A percentile compares a stretch with the other conserved stretches of the same genome.
phyloP scores from a whole-genome alignment of 176 grass and related monocot genomes.

The Thalia dealbata region DNA sequence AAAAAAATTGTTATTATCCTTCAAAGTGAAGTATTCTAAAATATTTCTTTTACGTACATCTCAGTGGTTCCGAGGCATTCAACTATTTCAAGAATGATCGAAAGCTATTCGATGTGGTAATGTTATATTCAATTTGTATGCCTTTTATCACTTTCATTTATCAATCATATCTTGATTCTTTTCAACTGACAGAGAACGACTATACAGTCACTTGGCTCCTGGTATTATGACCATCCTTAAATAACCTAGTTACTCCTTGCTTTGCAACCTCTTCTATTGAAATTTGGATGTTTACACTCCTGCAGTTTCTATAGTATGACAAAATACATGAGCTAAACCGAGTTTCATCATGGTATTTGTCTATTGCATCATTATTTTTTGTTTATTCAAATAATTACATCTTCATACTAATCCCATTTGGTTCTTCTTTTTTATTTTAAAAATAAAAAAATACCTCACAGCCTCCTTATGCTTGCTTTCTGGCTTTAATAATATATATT shows the following conservation, averaged over 20 bases:
- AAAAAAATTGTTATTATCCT: neutral
- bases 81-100: slow-evolving; percentile 76
- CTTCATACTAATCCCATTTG: no score
- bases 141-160: neutral
- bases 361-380: no score
- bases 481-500: neutral
- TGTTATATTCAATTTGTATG: neutral
- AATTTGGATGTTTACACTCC: no score
- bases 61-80: slow-evolving; percentile 78
- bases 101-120: slow-evolving; percentile 79
- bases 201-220: neutral
- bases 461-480: no score
- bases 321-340: no score
- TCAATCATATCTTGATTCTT: neutral
- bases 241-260: no score
- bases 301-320: no score
- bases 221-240: no score
- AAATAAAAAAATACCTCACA: no score
- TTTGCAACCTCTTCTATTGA: no score
- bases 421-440: no score
- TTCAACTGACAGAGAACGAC: neutral
- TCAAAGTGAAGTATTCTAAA: slow-evolving; percentile 13
- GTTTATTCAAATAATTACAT: neutral
- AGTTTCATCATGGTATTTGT: no score
- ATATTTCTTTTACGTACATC: slow-evolving; percentile 16